Conservation (phyloP, 2,329 filamentous ascomycete species). For the Ampelomyces quisqualis region DNA sequence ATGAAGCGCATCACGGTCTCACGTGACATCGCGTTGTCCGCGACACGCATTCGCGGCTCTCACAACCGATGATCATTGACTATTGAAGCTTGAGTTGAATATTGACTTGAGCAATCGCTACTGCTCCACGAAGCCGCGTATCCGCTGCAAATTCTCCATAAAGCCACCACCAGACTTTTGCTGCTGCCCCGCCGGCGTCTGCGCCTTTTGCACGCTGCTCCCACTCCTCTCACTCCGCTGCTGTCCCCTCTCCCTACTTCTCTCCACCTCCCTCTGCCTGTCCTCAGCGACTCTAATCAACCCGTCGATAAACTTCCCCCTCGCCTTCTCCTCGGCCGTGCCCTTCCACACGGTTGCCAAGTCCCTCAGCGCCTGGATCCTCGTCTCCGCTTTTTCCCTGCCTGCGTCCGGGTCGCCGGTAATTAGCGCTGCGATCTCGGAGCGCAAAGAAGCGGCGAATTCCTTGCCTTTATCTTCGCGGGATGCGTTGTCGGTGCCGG, state of each 20-base stretch:
- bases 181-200: slow-evolving; percentile 18
- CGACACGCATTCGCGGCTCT: too few species aligned
- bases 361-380: slow-evolving; percentile 75
- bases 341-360: slow-evolving; percentile 86
- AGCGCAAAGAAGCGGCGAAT: slow-evolving; percentile 67
- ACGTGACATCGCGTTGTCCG: slow-evolving; percentile 13
- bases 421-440: slow-evolving; percentile 71
- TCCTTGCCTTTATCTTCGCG: slow-evolving; percentile 86
- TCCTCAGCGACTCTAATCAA: slow-evolving; percentile 84
- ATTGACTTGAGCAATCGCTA: too few species aligned
- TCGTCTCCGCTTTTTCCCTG: slow-evolving; percentile 69
- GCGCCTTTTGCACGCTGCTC: slow-evolving; percentile 22
- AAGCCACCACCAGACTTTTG: slow-evolving; percentile 38
- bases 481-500: slow-evolving; percentile 63
- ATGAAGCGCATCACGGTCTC: slow-evolving; percentile 12
- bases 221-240: slow-evolving; percentile 26
- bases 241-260: slow-evolving; percentile 28
- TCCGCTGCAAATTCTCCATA: slow-evolving; percentile 43
- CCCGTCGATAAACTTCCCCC: slow-evolving; percentile 76
- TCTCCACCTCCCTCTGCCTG: slow-evolving; percentile 51
- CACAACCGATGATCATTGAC: too few species aligned
- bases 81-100: too few species aligned
- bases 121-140: slow-evolving; percentile 40
- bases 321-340: slow-evolving; percentile 90
- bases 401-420: slow-evolving; percentile 57